phyloP scores from a whole-genome alignment of 352 stramenopile species.

The Globisporangium alternatum region DNA sequence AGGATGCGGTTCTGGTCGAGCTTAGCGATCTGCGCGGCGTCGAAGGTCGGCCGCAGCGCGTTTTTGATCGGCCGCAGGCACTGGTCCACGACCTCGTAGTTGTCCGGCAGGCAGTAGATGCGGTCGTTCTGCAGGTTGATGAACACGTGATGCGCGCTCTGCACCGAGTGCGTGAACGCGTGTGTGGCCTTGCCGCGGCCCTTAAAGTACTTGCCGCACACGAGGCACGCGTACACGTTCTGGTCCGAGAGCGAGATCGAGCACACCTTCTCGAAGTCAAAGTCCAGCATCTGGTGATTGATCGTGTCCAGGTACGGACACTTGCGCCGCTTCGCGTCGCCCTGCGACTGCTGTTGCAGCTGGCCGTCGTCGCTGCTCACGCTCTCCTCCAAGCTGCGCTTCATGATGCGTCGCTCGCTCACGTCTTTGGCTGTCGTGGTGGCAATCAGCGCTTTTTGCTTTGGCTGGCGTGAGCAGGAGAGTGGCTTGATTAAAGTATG shows the following conservation, averaged over 20 bases:
- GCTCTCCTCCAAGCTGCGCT: constrained; percentile 43
- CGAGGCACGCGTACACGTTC: constrained; percentile 98
- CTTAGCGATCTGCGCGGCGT: constrained; percentile 63
- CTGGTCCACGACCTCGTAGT: constrained; percentile 97
- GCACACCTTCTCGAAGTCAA: constrained; percentile 99
- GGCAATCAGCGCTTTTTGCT: too few relatives aligned
- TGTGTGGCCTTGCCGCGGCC: constrained; percentile 90
- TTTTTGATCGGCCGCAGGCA: constrained; percentile 94
- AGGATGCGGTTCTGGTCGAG: constrained; percentile 92
- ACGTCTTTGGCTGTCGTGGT: background rate
- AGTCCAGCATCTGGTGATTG: constrained; percentile 96
- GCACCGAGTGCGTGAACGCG: constrained; percentile 96
- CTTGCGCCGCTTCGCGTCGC: constrained; percentile 70
- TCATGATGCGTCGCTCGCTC: constrained; percentile 22
- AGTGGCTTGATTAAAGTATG: too few relatives aligned
- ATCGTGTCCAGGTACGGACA: constrained; percentile 99
- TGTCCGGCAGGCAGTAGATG: constrained; percentile 98
- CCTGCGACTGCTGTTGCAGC: background rate
- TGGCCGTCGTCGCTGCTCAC: constrained; percentile 10
- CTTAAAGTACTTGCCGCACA: constrained; percentile 99
- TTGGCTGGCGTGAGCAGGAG: too few relatives aligned
- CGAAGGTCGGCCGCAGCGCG: constrained; percentile 92
- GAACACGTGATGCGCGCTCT: constrained; percentile 97
- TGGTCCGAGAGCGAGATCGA: constrained; percentile 94
- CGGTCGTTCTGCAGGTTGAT: constrained; percentile 94